phyloP scores from a whole-genome alignment of 129 eudicot genomes.

The Chrysanthemum makinoi region DNA sequence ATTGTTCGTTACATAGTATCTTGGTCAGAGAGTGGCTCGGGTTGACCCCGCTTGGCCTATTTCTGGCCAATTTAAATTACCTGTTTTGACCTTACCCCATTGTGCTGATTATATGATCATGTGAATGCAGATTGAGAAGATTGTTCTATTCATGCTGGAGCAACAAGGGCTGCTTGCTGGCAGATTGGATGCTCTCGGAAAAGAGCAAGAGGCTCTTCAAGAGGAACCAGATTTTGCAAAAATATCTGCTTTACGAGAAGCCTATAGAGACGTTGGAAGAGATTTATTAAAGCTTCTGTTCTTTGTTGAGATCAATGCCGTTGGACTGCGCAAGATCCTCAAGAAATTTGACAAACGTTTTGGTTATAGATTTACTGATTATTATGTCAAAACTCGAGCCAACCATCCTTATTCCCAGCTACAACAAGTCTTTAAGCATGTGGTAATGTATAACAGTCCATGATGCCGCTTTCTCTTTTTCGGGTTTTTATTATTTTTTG shows the following conservation, averaged over 20 bases:
- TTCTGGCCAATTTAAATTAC: neutral
- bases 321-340: conserved; percentile 89
- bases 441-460: conserved; percentile 47
- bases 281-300: conserved; percentile 73
- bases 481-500: neutral
- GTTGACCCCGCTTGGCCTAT: neutral
- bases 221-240: conserved; percentile 70
- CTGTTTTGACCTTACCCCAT: neutral
- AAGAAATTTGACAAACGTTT: conserved; percentile 95
- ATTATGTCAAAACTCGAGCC: conserved; percentile 92
- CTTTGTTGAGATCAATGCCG: conserved; percentile 84
- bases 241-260: conserved; percentile 68
- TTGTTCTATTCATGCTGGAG: conserved; percentile 85
- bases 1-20: too few species aligned
- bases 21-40: neutral
- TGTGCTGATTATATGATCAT: neutral
- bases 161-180: conserved; percentile 95
- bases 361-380: conserved; percentile 82
- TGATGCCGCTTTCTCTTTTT: neutral
- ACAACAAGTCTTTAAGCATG: conserved; percentile 95
- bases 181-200: conserved; percentile 61
- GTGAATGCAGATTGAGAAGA: conserved; percentile 71
- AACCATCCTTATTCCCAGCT: conserved; percentile 98
- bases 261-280: conserved; percentile 78
- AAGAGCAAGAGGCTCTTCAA: conserved; percentile 56